Evolutionary conservation across 2,329 filamentous ascomycete genomes (phyloP).

Genomic region (Phialemonium atrogriseum): DNA sequence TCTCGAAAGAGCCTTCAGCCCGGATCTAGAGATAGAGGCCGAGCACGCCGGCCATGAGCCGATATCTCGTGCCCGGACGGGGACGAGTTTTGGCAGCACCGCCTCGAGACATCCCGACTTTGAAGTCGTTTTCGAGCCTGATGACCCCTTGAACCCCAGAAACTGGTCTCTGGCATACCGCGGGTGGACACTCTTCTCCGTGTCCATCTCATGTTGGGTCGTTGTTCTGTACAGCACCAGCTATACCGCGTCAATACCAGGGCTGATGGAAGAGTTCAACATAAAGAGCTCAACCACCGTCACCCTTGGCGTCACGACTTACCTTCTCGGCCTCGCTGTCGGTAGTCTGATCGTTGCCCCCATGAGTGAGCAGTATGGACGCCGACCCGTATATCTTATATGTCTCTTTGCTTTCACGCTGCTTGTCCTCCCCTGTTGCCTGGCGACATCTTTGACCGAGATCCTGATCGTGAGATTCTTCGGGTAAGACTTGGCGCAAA

Average conservation of each 20-base stretch:
- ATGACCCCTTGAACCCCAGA: slow-evolving; percentile 55
- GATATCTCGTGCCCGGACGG: slow-evolving; percentile 26
- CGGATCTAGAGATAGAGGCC: no score
- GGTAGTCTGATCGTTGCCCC: slow-evolving; percentile 68
- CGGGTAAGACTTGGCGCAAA: slow-evolving; percentile 30
- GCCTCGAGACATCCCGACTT: slow-evolving; percentile 43
- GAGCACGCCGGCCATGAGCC: slow-evolving; percentile 22
- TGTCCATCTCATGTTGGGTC: slow-evolving; percentile 34
- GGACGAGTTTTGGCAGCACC: slow-evolving; percentile 28
- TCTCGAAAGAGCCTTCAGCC: no score
- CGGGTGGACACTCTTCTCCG: slow-evolving; percentile 27
- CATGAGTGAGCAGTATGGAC: slow-evolving; percentile 58
- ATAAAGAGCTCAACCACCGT: slow-evolving; percentile 43
- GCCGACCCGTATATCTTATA: slow-evolving; percentile 56
- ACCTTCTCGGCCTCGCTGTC: slow-evolving; percentile 61
- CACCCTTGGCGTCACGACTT: slow-evolving; percentile 66
- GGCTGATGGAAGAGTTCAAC: slow-evolving; percentile 57
- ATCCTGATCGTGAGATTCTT: slow-evolving; percentile 64
- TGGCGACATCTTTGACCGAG: slow-evolving; percentile 54
- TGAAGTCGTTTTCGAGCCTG: slow-evolving; percentile 59
- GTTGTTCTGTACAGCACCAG: slow-evolving; percentile 63
- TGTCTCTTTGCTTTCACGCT: slow-evolving; percentile 55
- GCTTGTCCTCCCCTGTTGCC: slow-evolving; percentile 60
- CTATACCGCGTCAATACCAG: slow-evolving; percentile 62
- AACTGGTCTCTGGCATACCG: slow-evolving; percentile 54